Evolutionary conservation across 345 rosid species (phyloP).

Genomic region (Murraya koenigii): DNA sequence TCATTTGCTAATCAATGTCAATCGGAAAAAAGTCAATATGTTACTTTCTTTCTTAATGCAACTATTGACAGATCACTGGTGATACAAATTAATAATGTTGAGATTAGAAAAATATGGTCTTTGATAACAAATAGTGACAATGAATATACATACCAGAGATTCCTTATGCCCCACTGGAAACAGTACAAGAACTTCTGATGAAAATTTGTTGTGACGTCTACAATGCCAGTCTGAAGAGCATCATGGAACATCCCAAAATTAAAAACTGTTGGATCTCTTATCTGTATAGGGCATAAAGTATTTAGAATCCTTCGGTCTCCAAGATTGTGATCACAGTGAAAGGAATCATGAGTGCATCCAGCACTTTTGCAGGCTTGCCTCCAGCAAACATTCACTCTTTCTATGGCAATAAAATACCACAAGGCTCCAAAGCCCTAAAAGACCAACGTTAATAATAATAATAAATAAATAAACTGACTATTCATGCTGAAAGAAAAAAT

Average conservation of each 20-base stretch:
- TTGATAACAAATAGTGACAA: too few species aligned
- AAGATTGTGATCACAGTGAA: conserved; percentile 19
- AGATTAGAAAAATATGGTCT: too few species aligned
- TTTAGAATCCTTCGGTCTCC: conserved; percentile 7
- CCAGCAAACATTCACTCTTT: conserved; percentile 16
- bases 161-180: conserved; percentile 40
- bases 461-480: too few species aligned
- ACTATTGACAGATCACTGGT: too few species aligned
- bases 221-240: conserved; percentile 35
- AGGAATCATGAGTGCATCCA: conserved; percentile 1
- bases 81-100: too few species aligned
- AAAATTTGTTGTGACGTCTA: conserved; percentile 24
- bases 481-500: too few species aligned
- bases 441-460: too few species aligned
- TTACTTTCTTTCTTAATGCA: too few species aligned
- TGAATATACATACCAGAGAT: conserved; percentile 24
- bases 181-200: conserved; percentile 32
- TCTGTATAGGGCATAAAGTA: conserved; percentile 19
- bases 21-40: too few species aligned
- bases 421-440: conserved; percentile 17
- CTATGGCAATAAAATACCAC: conserved; percentile 28
- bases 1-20: too few species aligned
- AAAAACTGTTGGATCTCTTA: conserved; percentile 7
- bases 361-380: conserved; percentile 22
- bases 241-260: conserved; percentile 35